Evolutionary conservation across 306 rosid species (phyloP).

Genomic region (Lathyrus oleraceus): DNA sequence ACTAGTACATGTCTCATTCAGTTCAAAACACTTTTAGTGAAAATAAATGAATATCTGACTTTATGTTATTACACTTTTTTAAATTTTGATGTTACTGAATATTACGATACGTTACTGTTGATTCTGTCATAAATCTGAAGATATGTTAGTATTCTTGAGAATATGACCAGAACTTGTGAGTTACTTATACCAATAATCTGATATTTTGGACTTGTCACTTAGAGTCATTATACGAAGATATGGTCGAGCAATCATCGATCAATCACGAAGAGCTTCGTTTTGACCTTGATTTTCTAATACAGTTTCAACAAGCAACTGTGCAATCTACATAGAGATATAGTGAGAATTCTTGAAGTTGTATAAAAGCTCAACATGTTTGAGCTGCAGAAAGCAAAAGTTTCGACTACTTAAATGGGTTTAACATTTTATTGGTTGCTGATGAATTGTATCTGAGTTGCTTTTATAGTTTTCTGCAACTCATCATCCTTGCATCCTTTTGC

Average conservation of each 20-base stretch:
- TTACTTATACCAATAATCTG: not conserved
- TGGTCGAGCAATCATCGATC: too few species aligned
- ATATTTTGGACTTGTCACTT: too few species aligned
- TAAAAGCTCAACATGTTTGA: constrained; percentile 9
- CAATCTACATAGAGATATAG: constrained; percentile 1
- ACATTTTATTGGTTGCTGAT: too few species aligned
- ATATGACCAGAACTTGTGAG: not conserved
- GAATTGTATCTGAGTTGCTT: too few species aligned
- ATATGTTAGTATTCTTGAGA: not conserved
- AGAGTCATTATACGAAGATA: too few species aligned
- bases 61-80: constrained; percentile 20
- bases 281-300: constrained; percentile 1
- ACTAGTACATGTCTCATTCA: not conserved
- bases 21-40: constrained; percentile 29
- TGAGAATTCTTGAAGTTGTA: constrained; percentile 5
- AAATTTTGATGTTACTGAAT: not conserved
- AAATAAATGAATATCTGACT: constrained; percentile 18
- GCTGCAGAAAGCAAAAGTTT: not conserved
- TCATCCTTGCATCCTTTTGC: too few species aligned
- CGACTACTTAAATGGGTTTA: too few species aligned
- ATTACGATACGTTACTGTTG: not conserved
- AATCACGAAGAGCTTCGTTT: too few species aligned
- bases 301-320: not conserved
- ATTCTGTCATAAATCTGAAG: not conserved
- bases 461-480: too few species aligned